Evolutionary conservation across 148 eudicot genomes (phyloP).

Genomic region (Camellia sinensis): DNA sequence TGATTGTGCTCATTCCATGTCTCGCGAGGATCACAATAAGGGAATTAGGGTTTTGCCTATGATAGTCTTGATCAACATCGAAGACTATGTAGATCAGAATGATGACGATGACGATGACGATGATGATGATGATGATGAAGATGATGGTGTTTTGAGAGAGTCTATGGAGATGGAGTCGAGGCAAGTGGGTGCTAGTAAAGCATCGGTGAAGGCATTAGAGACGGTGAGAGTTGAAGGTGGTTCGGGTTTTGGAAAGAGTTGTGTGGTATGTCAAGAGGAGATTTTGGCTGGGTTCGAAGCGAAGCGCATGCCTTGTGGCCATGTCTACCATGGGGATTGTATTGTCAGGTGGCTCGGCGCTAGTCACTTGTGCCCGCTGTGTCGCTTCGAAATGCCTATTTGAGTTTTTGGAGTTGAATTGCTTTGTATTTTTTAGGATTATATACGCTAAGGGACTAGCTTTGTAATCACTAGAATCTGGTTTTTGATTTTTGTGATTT

Average conservation of each 20-base stretch:
- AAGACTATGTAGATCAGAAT: neutral
- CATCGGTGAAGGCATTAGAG: neutral
- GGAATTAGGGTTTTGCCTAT: conserved; percentile 1
- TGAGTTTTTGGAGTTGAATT: neutral
- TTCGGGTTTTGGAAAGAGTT: neutral
- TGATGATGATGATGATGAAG: neutral
- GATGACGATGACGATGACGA: neutral
- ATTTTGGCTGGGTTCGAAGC: neutral
- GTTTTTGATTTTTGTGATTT: too few relatives aligned
- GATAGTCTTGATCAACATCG: neutral
- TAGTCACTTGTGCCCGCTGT: neutral
- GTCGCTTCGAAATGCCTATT: neutral
- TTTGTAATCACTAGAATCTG: too few relatives aligned
- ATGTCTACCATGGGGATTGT: conserved; percentile 4
- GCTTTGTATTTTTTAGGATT: too few relatives aligned
- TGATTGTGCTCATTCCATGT: neutral
- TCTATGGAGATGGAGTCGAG: neutral
- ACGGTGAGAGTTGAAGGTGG: neutral
- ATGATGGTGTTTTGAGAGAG: neutral
- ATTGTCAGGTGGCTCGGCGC: neutral
- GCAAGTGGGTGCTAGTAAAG: neutral
- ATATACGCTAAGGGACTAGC: too few relatives aligned
- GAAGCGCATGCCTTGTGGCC: neutral
- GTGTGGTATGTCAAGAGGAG: neutral
- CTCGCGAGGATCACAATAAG: neutral